Conservation (phyloP, 2,329 filamentous ascomycete genomes). For the Fusarium marasasianum region DNA sequence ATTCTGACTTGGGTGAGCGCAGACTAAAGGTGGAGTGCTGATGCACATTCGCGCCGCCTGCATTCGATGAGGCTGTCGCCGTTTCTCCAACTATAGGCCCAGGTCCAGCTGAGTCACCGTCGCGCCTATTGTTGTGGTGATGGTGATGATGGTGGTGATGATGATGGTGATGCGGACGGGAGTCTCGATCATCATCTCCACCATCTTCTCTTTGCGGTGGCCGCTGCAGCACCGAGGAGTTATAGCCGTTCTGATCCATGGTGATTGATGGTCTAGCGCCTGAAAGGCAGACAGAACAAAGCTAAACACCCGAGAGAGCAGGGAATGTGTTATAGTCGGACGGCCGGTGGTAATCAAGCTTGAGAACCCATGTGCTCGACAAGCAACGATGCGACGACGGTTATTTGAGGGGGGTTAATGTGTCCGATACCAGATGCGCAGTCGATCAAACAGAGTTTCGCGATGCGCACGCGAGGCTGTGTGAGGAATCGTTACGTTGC, state of each 20-base stretch:
- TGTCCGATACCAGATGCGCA: constrained; percentile 28
- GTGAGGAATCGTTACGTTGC: constrained; percentile 4
- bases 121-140: constrained; percentile 52
- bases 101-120: constrained; percentile 45
- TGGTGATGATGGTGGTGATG: constrained; percentile 49
- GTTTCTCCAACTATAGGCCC: constrained; percentile 28
- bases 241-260: constrained; percentile 59
- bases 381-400: constrained; percentile 34
- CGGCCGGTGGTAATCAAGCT: constrained; percentile 33
- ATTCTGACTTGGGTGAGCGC: constrained; percentile 60
- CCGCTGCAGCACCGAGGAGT: constrained; percentile 60
- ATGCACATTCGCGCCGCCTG: constrained; percentile 45
- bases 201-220: constrained; percentile 52
- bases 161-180: constrained; percentile 46
- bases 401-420: constrained; percentile 2
- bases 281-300: constrained; percentile 22
- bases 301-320: constrained; percentile 20
- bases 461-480: constrained; percentile 43
- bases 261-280: constrained; percentile 38
- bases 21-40: constrained; percentile 58
- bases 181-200: constrained; percentile 50
- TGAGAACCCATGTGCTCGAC: constrained; percentile 43
- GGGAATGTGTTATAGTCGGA: constrained; percentile 31
- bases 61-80: constrained; percentile 36
- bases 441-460: constrained; percentile 33